These are phyloP conservation scores for Russula vinacea DNA, from an alignment of 768 basidiomycete species.

Conservation along the genomic window DNA sequence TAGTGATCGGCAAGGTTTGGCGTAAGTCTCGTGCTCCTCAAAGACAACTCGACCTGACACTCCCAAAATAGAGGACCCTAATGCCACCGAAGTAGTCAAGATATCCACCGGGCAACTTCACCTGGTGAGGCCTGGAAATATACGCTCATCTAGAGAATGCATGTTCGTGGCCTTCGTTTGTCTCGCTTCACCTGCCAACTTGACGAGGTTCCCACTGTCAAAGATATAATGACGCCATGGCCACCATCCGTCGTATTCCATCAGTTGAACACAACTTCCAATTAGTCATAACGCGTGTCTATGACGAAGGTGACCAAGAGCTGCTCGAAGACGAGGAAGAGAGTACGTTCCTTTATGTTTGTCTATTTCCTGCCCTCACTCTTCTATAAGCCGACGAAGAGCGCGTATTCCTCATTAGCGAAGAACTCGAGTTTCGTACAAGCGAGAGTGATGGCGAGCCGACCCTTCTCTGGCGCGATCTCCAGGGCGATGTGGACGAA, in stretches of 20 bases:
- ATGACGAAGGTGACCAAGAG: constrained; percentile 95
- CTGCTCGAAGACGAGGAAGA: constrained; percentile 91
- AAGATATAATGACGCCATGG: constrained; percentile 95
- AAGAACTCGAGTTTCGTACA: constrained; percentile 82
- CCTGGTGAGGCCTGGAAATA: constrained; percentile 85
- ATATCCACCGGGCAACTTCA: constrained; percentile 89
- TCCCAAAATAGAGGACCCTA: constrained; percentile 74
- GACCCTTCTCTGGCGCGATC: constrained; percentile 87
- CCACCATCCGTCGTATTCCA: constrained; percentile 83
- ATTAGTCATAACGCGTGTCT: constrained; percentile 93
- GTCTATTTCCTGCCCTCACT: constrained; percentile 13
- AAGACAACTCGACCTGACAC: constrained; percentile 21
- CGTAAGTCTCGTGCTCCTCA: constrained; percentile 53
- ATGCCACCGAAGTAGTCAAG: constrained; percentile 92
- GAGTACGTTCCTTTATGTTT: constrained; percentile 45
- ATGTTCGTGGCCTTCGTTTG: constrained; percentile 57
- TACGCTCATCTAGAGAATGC: constrained; percentile 93
- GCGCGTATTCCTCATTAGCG: constrained; percentile 84
- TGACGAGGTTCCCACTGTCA: not conserved
- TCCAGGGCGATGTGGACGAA: constrained; percentile 88
- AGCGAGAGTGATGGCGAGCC: constrained; percentile 72
- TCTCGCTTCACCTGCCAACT: not conserved
- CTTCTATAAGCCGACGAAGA: constrained; percentile 79
- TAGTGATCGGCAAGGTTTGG: constrained; percentile 89
- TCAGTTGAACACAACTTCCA: constrained; percentile 78